Percentiles rank a stretch among this genome's conserved stretches.
phyloP scores from a whole-genome alignment of 257 asterid genomes.

The Nicotiana knightiana region DNA sequence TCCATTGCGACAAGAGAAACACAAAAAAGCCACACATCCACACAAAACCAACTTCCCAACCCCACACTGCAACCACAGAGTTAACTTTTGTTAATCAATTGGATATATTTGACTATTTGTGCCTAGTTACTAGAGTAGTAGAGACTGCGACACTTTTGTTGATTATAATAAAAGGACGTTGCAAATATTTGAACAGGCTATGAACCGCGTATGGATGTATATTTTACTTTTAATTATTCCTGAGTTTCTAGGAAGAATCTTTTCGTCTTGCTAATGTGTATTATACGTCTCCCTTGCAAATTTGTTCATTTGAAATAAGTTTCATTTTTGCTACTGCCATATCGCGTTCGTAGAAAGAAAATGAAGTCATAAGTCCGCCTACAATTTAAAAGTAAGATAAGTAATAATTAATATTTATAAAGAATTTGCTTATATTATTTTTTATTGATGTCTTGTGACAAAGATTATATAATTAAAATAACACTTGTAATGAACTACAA shows the following conservation, averaged over 20 bases:
- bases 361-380: not conserved
- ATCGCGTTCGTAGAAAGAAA: not conserved
- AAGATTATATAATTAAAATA: too few relatives aligned
- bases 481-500: too few relatives aligned
- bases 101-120: not conserved
- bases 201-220: not conserved
- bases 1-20: not conserved
- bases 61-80: not conserved
- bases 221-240: not conserved
- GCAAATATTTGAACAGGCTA: not conserved
- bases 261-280: not conserved
- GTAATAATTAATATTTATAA: not conserved
- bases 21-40: not conserved
- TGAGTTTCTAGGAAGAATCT: not conserved
- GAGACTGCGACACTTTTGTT: not conserved
- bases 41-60: not conserved
- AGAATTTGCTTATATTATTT: too few relatives aligned
- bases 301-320: not conserved
- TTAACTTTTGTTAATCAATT: too few relatives aligned
- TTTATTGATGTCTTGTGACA: too few relatives aligned
- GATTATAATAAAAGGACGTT: not conserved
- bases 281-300: not conserved
- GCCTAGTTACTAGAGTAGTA: not conserved
- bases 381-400: not conserved
- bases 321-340: not conserved